Base-by-base conservation (phyloP, 2,329 filamentous ascomycete genomes). In the Xylariomycetidae sp. region DNA sequence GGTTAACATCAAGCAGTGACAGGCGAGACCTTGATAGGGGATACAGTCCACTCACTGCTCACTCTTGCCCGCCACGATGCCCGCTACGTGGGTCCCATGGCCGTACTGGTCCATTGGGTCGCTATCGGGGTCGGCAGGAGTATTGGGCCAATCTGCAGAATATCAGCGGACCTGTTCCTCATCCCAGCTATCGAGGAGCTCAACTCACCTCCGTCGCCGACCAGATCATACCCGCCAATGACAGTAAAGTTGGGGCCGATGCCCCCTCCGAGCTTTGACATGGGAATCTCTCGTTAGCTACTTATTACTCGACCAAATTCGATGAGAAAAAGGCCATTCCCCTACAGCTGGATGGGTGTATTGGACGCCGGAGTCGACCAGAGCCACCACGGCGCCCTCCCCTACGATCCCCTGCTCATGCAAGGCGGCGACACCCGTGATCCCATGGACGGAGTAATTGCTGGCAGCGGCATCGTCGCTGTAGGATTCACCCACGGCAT, bases 291-390 rank as follows among this genome's bases (percentile, higher is more conserved):
- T 13, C 12, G 30, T 20, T 31, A 31, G 30, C 12, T 23, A 23
- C 8, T 8, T 23, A 23, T n/a, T 23, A n/a, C 8, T 23, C 20
- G 8, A 23, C 20, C 8, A 23, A 23, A 23, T 23, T n/a, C 20
- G 20, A 23, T 8, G 20, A n/a, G 20, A 23, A 23, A 23, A 23
- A 23, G n/a, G n/a, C 8, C 20, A n/a, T n/a, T n/a, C n/a, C n/a
- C n/a, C 34, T 41, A 46, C 43, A 16, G 47, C 49, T 8, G 45
- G 45, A 27, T 51, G 47, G 3, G 39, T 47, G 30, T 46, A 51
- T 32, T 50, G 40, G 19, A 50, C 38, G 9, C 47, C 49, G 11
- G 40, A 46, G 28, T 51, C 49, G 6, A 51, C 41, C n/a, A 49
- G 30, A 1, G 49, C 49, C 15, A 50, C 36, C 0, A 30, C 44